These are phyloP conservation scores for Ustilago curta DNA, from an alignment of 1,284 basidiomycete species.

Conservation along the genomic window DNA sequence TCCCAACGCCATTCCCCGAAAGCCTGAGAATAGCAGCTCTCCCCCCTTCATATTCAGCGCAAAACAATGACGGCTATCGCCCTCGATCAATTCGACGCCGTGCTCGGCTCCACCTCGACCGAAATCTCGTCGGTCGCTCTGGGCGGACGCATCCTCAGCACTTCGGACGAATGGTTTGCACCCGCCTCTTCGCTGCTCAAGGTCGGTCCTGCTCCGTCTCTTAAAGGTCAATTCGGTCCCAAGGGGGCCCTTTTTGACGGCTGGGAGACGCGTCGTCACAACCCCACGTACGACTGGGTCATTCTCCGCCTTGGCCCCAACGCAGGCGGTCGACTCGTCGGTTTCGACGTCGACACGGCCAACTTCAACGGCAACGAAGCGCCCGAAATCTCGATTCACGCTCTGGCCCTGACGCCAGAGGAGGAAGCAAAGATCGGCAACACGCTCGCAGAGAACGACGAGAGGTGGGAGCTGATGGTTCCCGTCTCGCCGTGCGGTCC, in stretches of 20 bases:
- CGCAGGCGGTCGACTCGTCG: constrained; percentile 77
- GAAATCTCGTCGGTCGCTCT: constrained; percentile 90
- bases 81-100: constrained; percentile 42
- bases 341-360: constrained; percentile 95
- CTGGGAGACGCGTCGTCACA: constrained; percentile 93
- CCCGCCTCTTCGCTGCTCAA: constrained; percentile 85
- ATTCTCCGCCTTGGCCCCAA: constrained; percentile 87
- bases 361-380: constrained; percentile 94
- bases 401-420: constrained; percentile 34
- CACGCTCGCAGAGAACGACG: constrained; percentile 58
- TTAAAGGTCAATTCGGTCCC: constrained; percentile 92
- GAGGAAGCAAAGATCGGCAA: constrained; percentile 43
- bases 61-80: constrained; percentile 42
- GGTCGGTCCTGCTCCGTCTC: constrained; percentile 70
- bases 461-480: constrained; percentile 61
- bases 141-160: constrained; percentile 80
- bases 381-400: constrained; percentile 59
- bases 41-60: neutral
- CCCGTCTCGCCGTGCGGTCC: constrained; percentile 74
- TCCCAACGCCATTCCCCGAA: neutral
- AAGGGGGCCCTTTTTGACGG: constrained; percentile 94
- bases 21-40: too few relatives aligned
- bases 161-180: constrained; percentile 97
- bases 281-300: constrained; percentile 88
- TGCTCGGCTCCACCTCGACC: constrained; percentile 57